Evolutionary conservation across 163 green algal genomes (phyloP), one percentile per base, ranked within the genome.

Genomic region (Scenedesmus sp.): DNA sequence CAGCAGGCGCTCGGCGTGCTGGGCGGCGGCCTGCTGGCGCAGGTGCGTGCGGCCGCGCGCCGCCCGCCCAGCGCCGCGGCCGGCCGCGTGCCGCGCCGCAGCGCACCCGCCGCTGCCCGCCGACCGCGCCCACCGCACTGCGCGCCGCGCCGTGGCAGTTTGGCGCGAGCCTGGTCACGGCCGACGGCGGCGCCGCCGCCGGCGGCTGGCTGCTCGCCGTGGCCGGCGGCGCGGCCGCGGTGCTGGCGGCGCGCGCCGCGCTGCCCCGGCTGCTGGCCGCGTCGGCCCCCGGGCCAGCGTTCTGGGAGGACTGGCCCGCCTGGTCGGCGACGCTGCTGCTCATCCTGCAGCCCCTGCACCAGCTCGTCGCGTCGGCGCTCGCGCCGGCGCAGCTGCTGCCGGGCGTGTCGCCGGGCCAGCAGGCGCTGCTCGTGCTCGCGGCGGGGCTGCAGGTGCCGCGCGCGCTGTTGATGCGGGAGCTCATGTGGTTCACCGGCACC

Each of bases 401-500:
- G 24, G 36, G 17, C 50, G 10, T 70, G 24, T 53, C 24, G 26
- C 1, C 28, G 28, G 22, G 47, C 20, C 42, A 65, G 58, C 72
- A 72, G 72, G 31, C 72, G 72, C 60, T 80, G 58, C 31, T 80
- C 44, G 28, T 72, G 44, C 48, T 71, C 28, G 18, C 58, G 58
- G 64, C 45, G 17, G 72, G 72, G 20, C 72, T 80, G 6, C 71
- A 72, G 72, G 72, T 80, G 44, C 72, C 72, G 1, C 44, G 72
- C 1, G 72, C 72, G 6, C 60, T 80, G 28, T 33, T 64, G 20
- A 13, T 33, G 20, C 2, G 45, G 14, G 60, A 80, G 72, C 29
- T 80, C 14, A 80, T 80, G 72, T 80, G 72, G 72, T 80, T 80
- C 72, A 80, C 72, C 11, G 72, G 72, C 44, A 80, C 72, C 48